Conservation (phyloP, 164 flowering plant species). For the Umbilicus rupestris region DNA sequence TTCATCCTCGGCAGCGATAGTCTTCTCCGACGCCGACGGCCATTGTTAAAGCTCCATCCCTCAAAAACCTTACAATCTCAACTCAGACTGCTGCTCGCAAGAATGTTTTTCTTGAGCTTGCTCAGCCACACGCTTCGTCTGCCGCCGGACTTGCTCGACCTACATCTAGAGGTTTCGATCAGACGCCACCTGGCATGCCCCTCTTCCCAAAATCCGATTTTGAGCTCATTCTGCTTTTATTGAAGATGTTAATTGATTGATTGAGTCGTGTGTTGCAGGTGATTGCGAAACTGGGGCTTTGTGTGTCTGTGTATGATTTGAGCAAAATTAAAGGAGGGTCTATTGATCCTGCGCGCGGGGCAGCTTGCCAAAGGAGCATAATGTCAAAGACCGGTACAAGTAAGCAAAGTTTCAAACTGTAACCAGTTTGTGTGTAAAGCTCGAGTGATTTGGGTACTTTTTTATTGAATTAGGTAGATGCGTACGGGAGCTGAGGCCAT, state of each 20-base stretch:
- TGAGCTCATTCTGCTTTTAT: neutral
- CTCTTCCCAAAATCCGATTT: neutral
- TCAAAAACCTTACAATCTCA: too few relatives aligned
- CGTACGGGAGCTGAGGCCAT: constrained; percentile 81
- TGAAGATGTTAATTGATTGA: neutral
- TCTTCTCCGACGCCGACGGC: too few relatives aligned
- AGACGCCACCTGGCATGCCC: constrained; percentile 32
- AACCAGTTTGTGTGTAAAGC: neutral
- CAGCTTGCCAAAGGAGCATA: constrained; percentile 80
- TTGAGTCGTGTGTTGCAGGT: constrained; percentile 30
- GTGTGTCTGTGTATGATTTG: constrained; percentile 61
- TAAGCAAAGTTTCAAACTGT: constrained; percentile 14
- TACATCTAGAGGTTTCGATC: constrained; percentile 43
- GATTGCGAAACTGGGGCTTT: constrained; percentile 57
- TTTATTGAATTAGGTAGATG: constrained; percentile 51
- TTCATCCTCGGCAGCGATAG: too few relatives aligned
- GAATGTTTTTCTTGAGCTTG: constrained; percentile 60
- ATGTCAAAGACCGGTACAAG: constrained; percentile 60
- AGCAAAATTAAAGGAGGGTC: constrained; percentile 49
- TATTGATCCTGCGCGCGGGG: constrained; percentile 60
- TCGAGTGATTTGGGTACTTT: neutral
- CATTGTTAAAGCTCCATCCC: too few relatives aligned
- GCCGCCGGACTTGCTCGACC: constrained; percentile 53
- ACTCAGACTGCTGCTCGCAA: neutral
- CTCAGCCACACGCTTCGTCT: constrained; percentile 54